phyloP scores from a whole-genome alignment of 257 asterid species.

The Fraxinus pennsylvanica region DNA sequence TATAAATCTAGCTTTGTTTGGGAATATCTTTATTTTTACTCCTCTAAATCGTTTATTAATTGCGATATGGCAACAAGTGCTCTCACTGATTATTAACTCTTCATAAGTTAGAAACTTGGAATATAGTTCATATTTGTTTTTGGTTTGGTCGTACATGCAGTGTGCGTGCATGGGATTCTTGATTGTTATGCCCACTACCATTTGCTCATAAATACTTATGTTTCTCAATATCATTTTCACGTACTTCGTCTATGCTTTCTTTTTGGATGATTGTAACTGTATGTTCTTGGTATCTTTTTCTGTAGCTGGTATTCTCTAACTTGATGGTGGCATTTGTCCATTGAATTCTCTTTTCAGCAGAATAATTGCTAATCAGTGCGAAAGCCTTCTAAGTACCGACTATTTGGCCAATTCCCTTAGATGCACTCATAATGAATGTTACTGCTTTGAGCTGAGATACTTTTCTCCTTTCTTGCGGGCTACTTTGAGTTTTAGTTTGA shows the following conservation, averaged over 20 bases:
- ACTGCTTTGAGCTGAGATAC: slow-evolving; percentile 3
- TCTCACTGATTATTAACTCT: not conserved
- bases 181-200: not conserved
- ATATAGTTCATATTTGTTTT: not conserved
- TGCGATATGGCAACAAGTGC: not conserved
- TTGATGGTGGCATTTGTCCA: not conserved
- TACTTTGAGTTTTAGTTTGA: not conserved
- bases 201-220: not conserved
- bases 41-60: not conserved
- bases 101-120: not conserved
- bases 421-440: not conserved
- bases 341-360: not conserved
- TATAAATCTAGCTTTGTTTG: not conserved
- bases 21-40: not conserved
- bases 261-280: not conserved
- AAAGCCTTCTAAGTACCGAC: not conserved
- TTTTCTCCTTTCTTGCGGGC: not conserved
- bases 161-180: not conserved
- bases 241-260: slow-evolving; percentile 2
- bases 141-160: not conserved
- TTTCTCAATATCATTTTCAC: not conserved
- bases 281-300: slow-evolving; percentile 2
- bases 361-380: not conserved
- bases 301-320: not conserved
- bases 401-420: not conserved